Percentiles rank a stretch among this genome's conserved stretches.
Evolutionary conservation across 83 land plant species (phyloP).

Genomic region (Isoetes engelmannii): DNA sequence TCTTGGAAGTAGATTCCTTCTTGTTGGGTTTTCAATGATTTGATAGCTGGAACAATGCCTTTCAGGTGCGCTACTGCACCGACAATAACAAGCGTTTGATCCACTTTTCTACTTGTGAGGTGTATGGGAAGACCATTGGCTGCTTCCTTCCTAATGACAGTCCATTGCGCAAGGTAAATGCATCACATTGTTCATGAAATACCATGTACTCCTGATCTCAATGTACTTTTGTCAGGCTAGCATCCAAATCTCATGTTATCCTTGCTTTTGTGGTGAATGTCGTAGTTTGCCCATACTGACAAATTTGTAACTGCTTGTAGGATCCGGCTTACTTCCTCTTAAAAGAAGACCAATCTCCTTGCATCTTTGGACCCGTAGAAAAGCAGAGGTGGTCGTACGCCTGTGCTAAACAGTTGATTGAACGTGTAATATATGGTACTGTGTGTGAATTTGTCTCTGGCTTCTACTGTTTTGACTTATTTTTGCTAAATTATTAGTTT

Average conservation of each 20-base stretch:
- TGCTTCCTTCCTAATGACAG: conserved; percentile 81
- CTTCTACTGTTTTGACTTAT: not conserved
- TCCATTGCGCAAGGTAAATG: conserved; percentile 55
- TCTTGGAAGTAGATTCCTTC: not conserved
- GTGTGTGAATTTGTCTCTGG: not conserved
- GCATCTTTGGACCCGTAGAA: conserved; percentile 88
- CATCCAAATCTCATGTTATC: no score
- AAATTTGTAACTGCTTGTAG: conserved; percentile 26
- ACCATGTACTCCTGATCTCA: no score
- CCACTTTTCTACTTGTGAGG: conserved; percentile 95
- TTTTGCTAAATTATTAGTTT: not conserved
- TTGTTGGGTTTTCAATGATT: not conserved
- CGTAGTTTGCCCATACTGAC: no score
- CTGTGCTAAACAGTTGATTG: conserved; percentile 95
- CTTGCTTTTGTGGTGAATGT: no score
- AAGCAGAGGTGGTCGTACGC: conserved; percentile 97
- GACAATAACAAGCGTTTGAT: conserved; percentile 79
- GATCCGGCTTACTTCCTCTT: conserved; percentile 72
- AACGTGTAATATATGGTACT: conserved; percentile 83
- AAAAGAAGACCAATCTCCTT: conserved; percentile 78
- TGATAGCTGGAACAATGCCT: not conserved
- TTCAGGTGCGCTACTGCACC: conserved; percentile 66
- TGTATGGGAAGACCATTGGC: conserved; percentile 88
- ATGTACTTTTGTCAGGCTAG: no score
- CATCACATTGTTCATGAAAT: not conserved